Evolutionary conservation across 768 basidiomycete species (phyloP).

Genomic region (Leccinum sublutescens): DNA sequence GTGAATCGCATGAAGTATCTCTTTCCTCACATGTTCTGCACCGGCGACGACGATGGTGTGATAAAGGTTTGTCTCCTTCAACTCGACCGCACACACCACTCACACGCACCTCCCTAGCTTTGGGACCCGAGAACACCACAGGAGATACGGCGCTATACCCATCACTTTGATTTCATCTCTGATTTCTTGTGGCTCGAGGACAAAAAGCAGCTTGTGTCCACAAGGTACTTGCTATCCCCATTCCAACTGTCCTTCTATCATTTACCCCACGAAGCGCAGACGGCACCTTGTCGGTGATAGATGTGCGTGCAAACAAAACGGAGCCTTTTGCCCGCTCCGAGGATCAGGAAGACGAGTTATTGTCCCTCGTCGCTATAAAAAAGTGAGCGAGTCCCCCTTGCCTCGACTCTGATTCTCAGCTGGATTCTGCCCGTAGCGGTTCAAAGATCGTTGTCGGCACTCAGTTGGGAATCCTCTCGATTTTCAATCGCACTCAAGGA

Average conservation of each 20-base stretch:
- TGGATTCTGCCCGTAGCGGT: constrained; percentile 40
- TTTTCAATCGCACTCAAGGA: constrained; percentile 85
- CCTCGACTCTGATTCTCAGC: not conserved
- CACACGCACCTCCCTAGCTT: constrained; percentile 47
- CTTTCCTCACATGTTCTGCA: constrained; percentile 69
- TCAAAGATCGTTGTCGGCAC: constrained; percentile 87
- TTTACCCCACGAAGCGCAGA: constrained; percentile 62
- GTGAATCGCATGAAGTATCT: constrained; percentile 83
- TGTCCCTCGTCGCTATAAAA: constrained; percentile 84
- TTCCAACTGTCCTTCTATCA: not conserved
- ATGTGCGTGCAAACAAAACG: constrained; percentile 78
- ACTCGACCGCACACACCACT: not conserved
- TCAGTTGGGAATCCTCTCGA: constrained; percentile 82
- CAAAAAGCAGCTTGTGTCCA: constrained; percentile 81
- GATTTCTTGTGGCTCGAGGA: constrained; percentile 86
- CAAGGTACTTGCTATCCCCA: constrained; percentile 55
- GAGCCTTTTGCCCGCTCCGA: constrained; percentile 85
- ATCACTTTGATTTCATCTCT: constrained; percentile 94
- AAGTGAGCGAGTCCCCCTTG: constrained; percentile 43
- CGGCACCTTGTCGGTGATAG: constrained; percentile 89
- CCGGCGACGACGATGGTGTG: constrained; percentile 93
- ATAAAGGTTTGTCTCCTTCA: constrained; percentile 63
- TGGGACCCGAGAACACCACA: constrained; percentile 83
- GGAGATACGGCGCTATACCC: constrained; percentile 64
- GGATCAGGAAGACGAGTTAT: constrained; percentile 93